Percentiles rank a stretch among this genome's conserved stretches.
Evolutionary conservation across 2,329 filamentous ascomycete genomes (phyloP).

Genomic region (Lasiodiplodia sp.): DNA sequence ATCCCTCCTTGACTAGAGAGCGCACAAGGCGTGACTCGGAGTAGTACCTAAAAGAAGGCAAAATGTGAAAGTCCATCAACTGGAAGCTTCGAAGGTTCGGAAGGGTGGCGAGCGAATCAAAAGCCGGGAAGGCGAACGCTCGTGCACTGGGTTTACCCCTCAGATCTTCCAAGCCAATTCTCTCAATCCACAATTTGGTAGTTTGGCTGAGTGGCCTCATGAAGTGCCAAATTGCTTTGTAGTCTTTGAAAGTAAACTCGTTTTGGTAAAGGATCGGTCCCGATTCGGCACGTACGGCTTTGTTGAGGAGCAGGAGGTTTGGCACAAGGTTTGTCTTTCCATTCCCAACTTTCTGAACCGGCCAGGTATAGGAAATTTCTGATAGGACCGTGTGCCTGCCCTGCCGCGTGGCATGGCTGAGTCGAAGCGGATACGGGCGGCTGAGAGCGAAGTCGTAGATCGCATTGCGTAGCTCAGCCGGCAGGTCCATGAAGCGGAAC

Average conservation of each 20-base stretch:
- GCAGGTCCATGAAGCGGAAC: background rate
- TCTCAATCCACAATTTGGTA: background rate
- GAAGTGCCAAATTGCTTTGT: background rate
- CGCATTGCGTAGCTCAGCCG: background rate
- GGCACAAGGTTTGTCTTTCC: no score
- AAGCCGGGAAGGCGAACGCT: background rate
- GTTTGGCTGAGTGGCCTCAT: background rate
- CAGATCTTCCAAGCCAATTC: no score
- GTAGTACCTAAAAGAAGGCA: no score
- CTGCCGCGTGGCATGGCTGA: no score
- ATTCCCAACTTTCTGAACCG: no score
- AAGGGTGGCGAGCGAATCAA: background rate
- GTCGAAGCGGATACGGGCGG: no score
- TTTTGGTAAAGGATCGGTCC: slow-evolving; percentile 1
- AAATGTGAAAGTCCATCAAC: background rate
- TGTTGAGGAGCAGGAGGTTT: background rate
- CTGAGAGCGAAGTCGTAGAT: background rate
- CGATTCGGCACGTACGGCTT: background rate
- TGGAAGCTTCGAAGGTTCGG: background rate
- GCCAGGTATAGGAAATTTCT: no score
- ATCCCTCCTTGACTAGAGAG: background rate
- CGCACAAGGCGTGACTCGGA: no score
- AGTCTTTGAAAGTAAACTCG: background rate
- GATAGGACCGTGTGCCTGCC: no score
- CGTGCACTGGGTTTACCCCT: no score